A percentile compares a stretch with the other conserved stretches of the same genome.
phyloP scores from a whole-genome alignment of 176 grass and related monocot species.

The Aegilops speltoides region DNA sequence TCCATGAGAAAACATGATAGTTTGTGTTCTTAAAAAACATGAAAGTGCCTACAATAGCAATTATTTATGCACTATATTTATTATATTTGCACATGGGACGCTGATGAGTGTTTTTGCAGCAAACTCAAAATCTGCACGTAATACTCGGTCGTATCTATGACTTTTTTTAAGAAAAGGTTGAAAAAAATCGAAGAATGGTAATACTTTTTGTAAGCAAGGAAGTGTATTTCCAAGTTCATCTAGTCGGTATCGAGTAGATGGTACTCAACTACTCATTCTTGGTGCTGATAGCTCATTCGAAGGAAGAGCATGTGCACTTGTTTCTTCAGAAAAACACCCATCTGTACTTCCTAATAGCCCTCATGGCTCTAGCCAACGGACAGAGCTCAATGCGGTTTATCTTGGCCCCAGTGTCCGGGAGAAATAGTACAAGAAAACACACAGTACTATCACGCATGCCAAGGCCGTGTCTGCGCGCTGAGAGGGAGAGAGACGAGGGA shows the following conservation, averaged over 20 bases:
- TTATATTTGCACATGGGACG: too few species aligned
- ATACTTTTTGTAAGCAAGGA: too few species aligned
- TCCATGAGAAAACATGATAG: too few species aligned
- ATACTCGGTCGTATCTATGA: too few species aligned
- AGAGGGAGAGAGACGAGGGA: background rate
- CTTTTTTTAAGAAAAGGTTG: too few species aligned
- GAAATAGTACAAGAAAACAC: background rate
- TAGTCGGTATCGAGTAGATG: background rate
- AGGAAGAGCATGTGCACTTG: background rate
- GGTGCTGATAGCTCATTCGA: constrained; percentile 4
- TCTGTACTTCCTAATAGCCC: background rate
- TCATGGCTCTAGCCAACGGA: background rate
- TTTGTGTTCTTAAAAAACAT: too few species aligned
- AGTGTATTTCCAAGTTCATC: too few species aligned
- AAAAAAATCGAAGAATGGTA: background rate
- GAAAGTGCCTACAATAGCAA: too few species aligned
- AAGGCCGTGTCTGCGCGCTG: background rate
- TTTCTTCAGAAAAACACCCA: background rate
- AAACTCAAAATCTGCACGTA: background rate
- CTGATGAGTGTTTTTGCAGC: background rate
- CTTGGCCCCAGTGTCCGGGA: background rate
- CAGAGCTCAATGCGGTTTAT: background rate
- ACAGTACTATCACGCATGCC: background rate
- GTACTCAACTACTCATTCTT: background rate
- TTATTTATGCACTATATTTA: too few species aligned